phyloP scores from a whole-genome alignment of 371 early-diverging fungal species.

The Mucor sp. region DNA sequence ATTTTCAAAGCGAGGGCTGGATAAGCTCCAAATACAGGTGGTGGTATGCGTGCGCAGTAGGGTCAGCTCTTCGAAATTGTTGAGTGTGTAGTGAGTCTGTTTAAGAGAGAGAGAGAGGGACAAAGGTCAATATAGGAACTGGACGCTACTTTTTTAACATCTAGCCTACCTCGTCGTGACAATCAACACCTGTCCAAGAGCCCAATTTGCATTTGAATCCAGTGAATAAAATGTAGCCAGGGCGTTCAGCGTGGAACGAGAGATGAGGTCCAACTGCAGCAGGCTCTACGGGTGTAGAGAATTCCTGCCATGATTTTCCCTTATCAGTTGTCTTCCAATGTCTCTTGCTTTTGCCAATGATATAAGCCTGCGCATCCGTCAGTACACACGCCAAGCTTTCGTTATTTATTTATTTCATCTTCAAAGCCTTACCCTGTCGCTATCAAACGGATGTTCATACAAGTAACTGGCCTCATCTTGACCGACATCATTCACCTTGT shows the following conservation, averaged over 20 bases:
- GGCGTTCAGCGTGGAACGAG: conserved; percentile 68
- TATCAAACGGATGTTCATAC: conserved; percentile 62
- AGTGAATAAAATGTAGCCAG: conserved; percentile 61
- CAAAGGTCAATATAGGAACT: no score
- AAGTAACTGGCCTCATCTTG: conserved; percentile 41
- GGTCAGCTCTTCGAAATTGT: conserved; percentile 61
- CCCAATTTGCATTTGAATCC: conserved; percentile 52
- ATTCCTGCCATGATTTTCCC: conserved; percentile 67
- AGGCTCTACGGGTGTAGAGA: conserved; percentile 55
- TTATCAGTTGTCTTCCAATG: conserved; percentile 72
- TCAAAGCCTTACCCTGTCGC: conserved; percentile 44
- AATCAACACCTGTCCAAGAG: conserved; percentile 48
- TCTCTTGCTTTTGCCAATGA: conserved; percentile 53
- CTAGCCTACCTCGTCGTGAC: conserved; percentile 54
- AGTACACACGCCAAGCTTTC: neutral
- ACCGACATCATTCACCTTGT: conserved; percentile 42
- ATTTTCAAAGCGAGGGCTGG: conserved; percentile 52
- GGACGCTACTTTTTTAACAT: neutral
- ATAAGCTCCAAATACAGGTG: conserved; percentile 72
- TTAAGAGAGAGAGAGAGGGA: neutral
- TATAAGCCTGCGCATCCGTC: conserved; percentile 54
- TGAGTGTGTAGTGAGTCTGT: conserved; percentile 68
- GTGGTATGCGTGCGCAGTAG: conserved; percentile 55
- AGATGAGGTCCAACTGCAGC: conserved; percentile 43
- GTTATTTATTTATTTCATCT: neutral